Evolutionary conservation across 2,329 filamentous ascomycete species (phyloP), one percentile per base, ranked within the genome.

Genomic region (Coccinonectria pachysandricola): DNA sequence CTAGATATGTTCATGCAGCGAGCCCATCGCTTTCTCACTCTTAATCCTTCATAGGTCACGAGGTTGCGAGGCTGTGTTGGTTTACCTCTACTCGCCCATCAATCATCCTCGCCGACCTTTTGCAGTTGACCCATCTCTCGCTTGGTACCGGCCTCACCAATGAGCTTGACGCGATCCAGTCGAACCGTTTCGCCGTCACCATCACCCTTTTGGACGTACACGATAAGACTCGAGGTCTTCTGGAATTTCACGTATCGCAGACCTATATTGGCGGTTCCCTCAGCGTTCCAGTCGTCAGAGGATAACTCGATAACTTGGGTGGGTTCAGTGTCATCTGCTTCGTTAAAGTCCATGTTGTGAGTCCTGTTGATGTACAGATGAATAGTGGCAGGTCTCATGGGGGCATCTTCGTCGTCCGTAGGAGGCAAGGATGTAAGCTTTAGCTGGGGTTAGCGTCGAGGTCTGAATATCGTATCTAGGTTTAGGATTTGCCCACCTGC

Each of bases 231-330:
- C 33, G 75, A 80, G 28, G 95, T 81, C 50, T 86, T 92, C 60
- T 96, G 91, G 65, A 96, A 98, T 62, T 95, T 95, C 58, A 98
- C 91, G 49, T 88, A 95, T 9, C 87, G 81, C 45, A 96, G 60
- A 22, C 69, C 59, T 28, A 88, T 60, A 44, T 67, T 81, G 9
- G 75, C 79, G 7, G 83, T 88, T 26, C 76, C 79, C 9, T 82
- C 74, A 22, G 68, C 63, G 53, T 86, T 82, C 88, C 91, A 98
- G 48, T 94, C 84, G 27, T 70, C 66, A 23, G 76, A 64, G 35
- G 68, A 65, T 21, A 98, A 66, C 45, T 78, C 78, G 33, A 95
- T 74, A 27, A 67, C 69, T 57, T 98, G 91, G 10, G 83, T 87
- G 1, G 83, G 71, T 24, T 78, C 68, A 27, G 82, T 78, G 46